Conservation (phyloP, 1,284 basidiomycete species). For the Cutaneotrichosporon sp. region DNA sequence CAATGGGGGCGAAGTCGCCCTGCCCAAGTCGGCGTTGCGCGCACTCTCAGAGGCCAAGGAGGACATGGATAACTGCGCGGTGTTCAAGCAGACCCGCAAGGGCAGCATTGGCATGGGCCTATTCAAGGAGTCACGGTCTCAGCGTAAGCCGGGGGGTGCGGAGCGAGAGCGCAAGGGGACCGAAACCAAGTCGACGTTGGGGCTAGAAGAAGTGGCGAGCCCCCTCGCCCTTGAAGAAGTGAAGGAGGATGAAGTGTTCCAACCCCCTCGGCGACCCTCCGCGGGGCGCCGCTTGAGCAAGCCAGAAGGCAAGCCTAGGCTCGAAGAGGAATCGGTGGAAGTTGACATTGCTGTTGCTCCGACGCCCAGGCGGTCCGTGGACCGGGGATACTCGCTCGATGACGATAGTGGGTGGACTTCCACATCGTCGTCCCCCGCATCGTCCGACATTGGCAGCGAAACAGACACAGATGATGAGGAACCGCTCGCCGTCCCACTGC, state of each 20-base stretch:
- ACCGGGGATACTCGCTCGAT: not conserved
- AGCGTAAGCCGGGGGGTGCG: not conserved
- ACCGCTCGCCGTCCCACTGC: conserved; percentile 84
- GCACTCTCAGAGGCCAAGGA: conserved; percentile 44
- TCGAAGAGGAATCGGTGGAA: no score
- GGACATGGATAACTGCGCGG: conserved; percentile 26
- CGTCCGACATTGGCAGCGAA: conserved; percentile 8
- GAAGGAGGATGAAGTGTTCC: conserved; percentile 3
- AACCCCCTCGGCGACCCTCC: not conserved
- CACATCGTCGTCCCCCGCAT: conserved; percentile 6
- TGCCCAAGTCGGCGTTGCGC: conserved; percentile 40
- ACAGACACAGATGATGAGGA: conserved; percentile 33
- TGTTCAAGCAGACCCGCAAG: conserved; percentile 45
- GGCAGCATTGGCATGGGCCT: conserved; percentile 50
- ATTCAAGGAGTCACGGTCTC: conserved; percentile 41
- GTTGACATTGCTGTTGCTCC: not conserved
- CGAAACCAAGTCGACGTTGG: not conserved
- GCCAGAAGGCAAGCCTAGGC: not conserved
- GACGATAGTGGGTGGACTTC: conserved; percentile 15
- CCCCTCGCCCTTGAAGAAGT: conserved; percentile 5
- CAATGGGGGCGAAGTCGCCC: conserved; percentile 35
- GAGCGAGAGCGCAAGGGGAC: not conserved
- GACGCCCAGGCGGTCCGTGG: conserved; percentile 7
- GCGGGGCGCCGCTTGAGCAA: not conserved
- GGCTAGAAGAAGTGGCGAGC: not conserved